Base-by-base conservation (phyloP, 306 rosid genomes). In the Ceratonia siliqua region DNA sequence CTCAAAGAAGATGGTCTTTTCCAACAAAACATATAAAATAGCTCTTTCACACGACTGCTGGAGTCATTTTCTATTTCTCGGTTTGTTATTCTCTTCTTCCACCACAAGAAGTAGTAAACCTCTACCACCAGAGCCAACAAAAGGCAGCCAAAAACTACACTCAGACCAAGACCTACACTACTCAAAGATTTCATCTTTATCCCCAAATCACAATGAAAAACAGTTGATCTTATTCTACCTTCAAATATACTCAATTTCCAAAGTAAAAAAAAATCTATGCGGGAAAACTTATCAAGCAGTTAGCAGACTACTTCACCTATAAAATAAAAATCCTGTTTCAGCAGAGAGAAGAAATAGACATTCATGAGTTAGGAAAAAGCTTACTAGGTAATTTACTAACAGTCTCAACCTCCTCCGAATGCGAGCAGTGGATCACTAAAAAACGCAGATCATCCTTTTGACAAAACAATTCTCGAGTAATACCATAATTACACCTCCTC, bases 91-190 rank as follows among this genome's bases (percentile, higher is more conserved):
- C 88, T 90, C 85, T 92, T 94, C 89, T 94, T 94, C 98, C 98
- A 90, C 99, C 99, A 92, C 33, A 94, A 57, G 78, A 94, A 74
- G 59, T 94, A 94, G 86, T 90, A 94, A 76, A 94, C 93, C 85
- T 94, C 99, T 70, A 93, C 97, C 24, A 92, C 86, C 62, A 94
- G 89, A 79, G 97, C 99, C 62, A 94, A 89, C 84, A 94, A 78
- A 45, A 94, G 96, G 75, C 93, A 92, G 43, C 90, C 92, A 71
- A 94, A 94, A 28, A 94, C 84, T 70, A 94, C 89, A 73, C 99
- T 91, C 39, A 94, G 68, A 79, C 96, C 99, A 82, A 94, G 90
- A 33, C 99, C 99, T 79, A 94, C 90, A 86, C 92, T 83, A 82
- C 96, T 94, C 87, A 94, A 85, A 62, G 88, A 92, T 86, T 90